Conservation (phyloP, 1,139 yeast species). For the Trichomonascaceae sp. region DNA sequence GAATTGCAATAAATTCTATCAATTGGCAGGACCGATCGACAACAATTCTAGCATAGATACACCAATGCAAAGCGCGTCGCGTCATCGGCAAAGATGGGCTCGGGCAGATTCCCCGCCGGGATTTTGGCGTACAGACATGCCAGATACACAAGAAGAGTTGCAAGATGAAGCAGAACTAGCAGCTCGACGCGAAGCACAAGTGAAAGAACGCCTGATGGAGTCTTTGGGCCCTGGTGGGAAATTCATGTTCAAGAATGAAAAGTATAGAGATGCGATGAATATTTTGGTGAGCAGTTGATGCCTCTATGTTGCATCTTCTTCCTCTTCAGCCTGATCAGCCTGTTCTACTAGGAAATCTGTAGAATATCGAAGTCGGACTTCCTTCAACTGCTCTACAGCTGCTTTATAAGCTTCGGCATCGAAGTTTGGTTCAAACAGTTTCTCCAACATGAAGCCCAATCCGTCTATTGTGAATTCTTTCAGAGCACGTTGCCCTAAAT, state of each 20-base stretch:
- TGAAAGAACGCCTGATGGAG: slow-evolving; percentile 17
- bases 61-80: slow-evolving; percentile 16
- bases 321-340: neutral
- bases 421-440: slow-evolving; percentile 2
- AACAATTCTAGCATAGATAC: slow-evolving; percentile 4
- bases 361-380: neutral
- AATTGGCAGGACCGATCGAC: slow-evolving; percentile 22
- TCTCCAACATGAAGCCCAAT: slow-evolving; percentile 1
- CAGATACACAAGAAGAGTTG: slow-evolving; percentile 26
- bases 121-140: slow-evolving; percentile 31
- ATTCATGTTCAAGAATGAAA: slow-evolving; percentile 21
- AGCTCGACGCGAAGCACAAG: slow-evolving; percentile 15
- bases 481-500: slow-evolving; percentile 5
- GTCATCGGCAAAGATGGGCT: slow-evolving; percentile 25
- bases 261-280: slow-evolving; percentile 11
- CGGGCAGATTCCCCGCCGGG: slow-evolving; percentile 30
- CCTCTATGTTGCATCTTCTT: neutral
- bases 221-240: slow-evolving; percentile 20
- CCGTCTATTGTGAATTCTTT: slow-evolving; percentile 6
- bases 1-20: slow-evolving; percentile 23
- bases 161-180: slow-evolving; percentile 21
- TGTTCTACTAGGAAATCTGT: neutral
- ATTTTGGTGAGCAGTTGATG: neutral
- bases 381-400: slow-evolving; percentile 1
- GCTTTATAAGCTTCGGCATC: neutral